Conservation (phyloP, 1,139 yeast species). For the Meyerozyma guilliermondii region DNA sequence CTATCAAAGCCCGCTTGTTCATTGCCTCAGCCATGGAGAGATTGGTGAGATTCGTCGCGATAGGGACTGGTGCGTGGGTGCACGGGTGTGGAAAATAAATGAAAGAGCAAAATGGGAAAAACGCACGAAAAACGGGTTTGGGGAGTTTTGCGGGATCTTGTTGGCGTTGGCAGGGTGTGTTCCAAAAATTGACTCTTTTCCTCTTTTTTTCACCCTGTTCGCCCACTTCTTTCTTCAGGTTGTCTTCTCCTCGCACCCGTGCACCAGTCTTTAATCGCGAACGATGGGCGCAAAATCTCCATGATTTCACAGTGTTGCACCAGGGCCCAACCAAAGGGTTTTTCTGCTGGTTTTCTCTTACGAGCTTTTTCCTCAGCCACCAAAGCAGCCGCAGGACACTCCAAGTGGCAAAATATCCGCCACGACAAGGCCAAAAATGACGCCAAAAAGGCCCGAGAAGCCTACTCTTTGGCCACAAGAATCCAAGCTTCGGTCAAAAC, state of each 20-base stretch:
- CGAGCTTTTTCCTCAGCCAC: slow-evolving; percentile 12
- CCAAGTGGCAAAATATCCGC: slow-evolving; percentile 92
- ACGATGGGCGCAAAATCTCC: background rate
- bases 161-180: background rate
- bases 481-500: slow-evolving; percentile 68
- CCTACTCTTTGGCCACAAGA: slow-evolving; percentile 67
- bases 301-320: background rate
- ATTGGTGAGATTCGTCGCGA: background rate
- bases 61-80: background rate
- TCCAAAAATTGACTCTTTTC: background rate
- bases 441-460: slow-evolving; percentile 64
- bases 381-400: slow-evolving; percentile 58
- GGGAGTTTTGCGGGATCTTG: background rate
- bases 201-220: background rate
- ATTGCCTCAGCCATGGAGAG: slow-evolving; percentile 26
- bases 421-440: slow-evolving; percentile 94
- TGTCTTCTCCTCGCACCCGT: background rate
- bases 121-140: background rate
- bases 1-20: slow-evolving; percentile 73
- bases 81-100: background rate
- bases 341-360: background rate
- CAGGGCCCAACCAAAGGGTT: background rate
- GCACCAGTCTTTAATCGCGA: background rate
- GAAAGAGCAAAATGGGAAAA: background rate
- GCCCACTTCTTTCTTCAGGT: background rate